Percentiles rank a stretch among this genome's conserved stretches.
Conservation (phyloP, 345 rosid species). For the Aquilaria sinensis region DNA sequence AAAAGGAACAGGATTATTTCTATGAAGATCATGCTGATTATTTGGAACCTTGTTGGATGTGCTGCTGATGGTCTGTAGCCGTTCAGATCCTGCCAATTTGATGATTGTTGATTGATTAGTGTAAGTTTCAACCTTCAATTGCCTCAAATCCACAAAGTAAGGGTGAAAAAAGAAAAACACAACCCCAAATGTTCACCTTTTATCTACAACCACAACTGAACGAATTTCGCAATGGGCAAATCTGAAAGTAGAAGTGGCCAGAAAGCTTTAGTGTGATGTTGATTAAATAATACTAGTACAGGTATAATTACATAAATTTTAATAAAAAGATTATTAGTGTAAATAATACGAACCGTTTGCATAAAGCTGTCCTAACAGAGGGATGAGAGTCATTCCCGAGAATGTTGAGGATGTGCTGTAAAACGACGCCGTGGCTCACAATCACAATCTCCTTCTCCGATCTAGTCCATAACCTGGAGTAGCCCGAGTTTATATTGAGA, state of each 20-base stretch:
- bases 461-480: constrained; percentile 59
- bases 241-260: constrained; percentile 17
- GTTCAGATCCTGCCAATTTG: background rate
- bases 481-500: no score
- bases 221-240: constrained; percentile 57
- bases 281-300: no score
- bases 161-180: background rate
- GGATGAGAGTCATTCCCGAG: constrained; percentile 36
- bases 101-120: no score
- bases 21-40: no score
- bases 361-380: constrained; percentile 14
- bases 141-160: background rate
- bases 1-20: background rate
- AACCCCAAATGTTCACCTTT: constrained; percentile 22
- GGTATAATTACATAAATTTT: no score
- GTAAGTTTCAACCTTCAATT: no score
- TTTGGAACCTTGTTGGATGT: no score
- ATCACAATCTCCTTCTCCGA: constrained; percentile 79
- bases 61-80: no score
- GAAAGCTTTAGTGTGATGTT: no score
- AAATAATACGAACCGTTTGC: constrained; percentile 26
- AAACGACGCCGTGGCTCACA: constrained; percentile 67
- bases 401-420: constrained; percentile 40
- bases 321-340: no score
- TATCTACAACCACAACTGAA: constrained; percentile 35